Evolutionary conservation across 495 filamentous ascomycete genomes (phyloP).

Genomic region (Aspergillus diversus): DNA sequence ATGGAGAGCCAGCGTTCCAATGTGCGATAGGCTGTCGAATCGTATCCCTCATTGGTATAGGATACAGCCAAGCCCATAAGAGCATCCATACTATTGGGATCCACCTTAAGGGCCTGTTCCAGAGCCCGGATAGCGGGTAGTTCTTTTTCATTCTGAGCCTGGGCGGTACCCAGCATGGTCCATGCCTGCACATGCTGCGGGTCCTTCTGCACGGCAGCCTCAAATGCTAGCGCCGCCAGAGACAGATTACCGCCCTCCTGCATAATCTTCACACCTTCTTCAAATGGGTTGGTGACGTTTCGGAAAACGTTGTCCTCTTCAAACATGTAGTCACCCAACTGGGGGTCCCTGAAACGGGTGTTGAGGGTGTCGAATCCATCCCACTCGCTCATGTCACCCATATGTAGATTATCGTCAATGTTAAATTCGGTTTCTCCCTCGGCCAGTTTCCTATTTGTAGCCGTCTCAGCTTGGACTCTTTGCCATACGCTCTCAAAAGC

Average conservation of each 20-base stretch:
- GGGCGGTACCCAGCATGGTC: slow-evolving; percentile 85
- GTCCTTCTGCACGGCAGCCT: slow-evolving; percentile 90
- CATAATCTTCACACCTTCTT: slow-evolving; percentile 89
- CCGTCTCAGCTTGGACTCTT: slow-evolving; percentile 81
- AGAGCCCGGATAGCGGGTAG: slow-evolving; percentile 96
- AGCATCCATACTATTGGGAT: slow-evolving; percentile 82
- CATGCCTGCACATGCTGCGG: slow-evolving; percentile 87
- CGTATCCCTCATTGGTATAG: slow-evolving; percentile 99
- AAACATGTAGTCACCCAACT: slow-evolving; percentile 88
- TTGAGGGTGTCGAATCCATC: slow-evolving; percentile 70
- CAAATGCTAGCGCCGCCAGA: slow-evolving; percentile 93
- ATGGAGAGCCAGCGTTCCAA: slow-evolving; percentile 93
- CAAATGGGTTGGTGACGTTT: slow-evolving; percentile 76
- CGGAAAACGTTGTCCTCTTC: slow-evolving; percentile 91
- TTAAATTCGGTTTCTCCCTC: slow-evolving; percentile 63
- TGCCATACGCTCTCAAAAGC: slow-evolving; percentile 91
- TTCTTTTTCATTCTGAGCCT: slow-evolving; percentile 99
- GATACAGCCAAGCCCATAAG: slow-evolving; percentile 95
- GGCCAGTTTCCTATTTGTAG: slow-evolving; percentile 67
- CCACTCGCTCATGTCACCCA: slow-evolving; percentile 71
- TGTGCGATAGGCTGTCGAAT: slow-evolving; percentile 93
- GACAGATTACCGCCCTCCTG: slow-evolving; percentile 90
- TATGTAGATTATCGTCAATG: slow-evolving; percentile 57
- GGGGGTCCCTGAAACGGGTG: slow-evolving; percentile 66
- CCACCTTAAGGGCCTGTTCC: slow-evolving; percentile 86